Evolutionary conservation across 1,139 yeast species (phyloP).

Genomic region (Sugiyamaella novakii): DNA sequence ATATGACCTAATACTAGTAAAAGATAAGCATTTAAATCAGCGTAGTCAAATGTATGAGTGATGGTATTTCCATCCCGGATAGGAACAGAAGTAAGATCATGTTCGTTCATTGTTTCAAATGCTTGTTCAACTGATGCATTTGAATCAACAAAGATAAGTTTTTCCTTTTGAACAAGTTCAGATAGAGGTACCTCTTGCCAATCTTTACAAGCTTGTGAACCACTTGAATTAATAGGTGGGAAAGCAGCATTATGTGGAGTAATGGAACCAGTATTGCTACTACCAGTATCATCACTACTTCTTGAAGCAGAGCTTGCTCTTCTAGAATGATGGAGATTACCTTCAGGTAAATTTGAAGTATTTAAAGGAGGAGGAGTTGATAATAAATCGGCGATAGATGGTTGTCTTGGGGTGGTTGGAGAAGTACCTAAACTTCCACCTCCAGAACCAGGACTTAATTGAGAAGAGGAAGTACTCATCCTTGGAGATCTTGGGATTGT

Average conservation of each 20-base stretch:
- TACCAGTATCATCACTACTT: conserved; percentile 26
- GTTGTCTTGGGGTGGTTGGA: conserved; percentile 10
- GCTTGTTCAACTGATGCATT: conserved; percentile 79
- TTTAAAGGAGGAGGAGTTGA: conserved; percentile 79
- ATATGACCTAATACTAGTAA: conserved; percentile 69
- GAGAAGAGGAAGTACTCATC: conserved; percentile 7
- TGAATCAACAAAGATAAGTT: conserved; percentile 67
- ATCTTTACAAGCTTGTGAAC: conserved; percentile 42
- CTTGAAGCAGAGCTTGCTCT: conserved; percentile 22
- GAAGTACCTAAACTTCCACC: conserved; percentile 10
- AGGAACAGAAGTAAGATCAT: conserved; percentile 84
- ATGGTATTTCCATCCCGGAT: conserved; percentile 54
- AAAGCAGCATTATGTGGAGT: conserved; percentile 12
- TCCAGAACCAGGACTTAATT: conserved; percentile 9
- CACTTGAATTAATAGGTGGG: conserved; percentile 6
- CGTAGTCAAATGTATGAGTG: conserved; percentile 82
- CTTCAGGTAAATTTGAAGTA: conserved; percentile 21
- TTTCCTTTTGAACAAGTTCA: conserved; percentile 77
- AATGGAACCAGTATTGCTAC: conserved; percentile 6
- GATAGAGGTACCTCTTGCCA: conserved; percentile 74
- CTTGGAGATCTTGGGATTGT: conserved; percentile 13
- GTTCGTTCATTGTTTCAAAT: conserved; percentile 68
- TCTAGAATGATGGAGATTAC: conserved; percentile 16
- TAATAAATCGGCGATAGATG: conserved; percentile 72
- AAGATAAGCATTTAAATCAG: conserved; percentile 84